Evolutionary conservation across 1,284 basidiomycete genomes (phyloP), one percentile per base, ranked within the genome.

Genomic region (Austroboletus novae-zelandiae): DNA sequence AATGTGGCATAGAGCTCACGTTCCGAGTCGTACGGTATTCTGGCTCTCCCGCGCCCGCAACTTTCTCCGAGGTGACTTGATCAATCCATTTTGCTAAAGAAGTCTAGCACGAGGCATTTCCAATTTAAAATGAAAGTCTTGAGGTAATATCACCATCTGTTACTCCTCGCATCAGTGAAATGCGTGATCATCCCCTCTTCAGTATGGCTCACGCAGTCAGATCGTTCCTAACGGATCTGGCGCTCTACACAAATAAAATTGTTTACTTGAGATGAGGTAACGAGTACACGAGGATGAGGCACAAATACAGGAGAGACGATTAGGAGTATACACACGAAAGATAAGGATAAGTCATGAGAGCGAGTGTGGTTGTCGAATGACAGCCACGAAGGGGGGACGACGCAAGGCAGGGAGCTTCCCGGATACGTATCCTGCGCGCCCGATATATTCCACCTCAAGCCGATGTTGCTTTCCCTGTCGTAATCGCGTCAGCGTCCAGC

Each of bases 401-500:
- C 73, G 74, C 40, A 66, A 64, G 44, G 67, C 59, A 27, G 75
- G 71, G 9, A 72, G 55, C 57, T 81, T 76, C 17, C 76, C 79
- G 3, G 69, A 61, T 23, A 76, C 72, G 55, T 73, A 77, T 41
- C 84, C 88, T 18, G 85, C 83, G 55, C 83, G 76, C 15, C 80
- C 88, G 46, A 66, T 75, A 66, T 91, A 90, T 53, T 77, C 75
- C 25, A 91, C 79, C 61, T 88, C 79, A 31, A 87, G 71, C 29
- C 88, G 77, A 66, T 83, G 72, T 29, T 70, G 70, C 57, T 81
- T 81, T 44, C 77, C 81, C 61, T 75, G 79, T 48, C 86, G 82
- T 54, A 83, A 74, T 31, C 83, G 68, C 10, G 84, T 88, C 43
- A 87, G 61, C 37, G 72, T 72, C 88, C 88, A 90, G 52, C 88